Percentiles rank a stretch among this genome's conserved stretches.
Evolutionary conservation across 1,284 basidiomycete genomes (phyloP).

Genomic region (Leucoagaricus sp.): DNA sequence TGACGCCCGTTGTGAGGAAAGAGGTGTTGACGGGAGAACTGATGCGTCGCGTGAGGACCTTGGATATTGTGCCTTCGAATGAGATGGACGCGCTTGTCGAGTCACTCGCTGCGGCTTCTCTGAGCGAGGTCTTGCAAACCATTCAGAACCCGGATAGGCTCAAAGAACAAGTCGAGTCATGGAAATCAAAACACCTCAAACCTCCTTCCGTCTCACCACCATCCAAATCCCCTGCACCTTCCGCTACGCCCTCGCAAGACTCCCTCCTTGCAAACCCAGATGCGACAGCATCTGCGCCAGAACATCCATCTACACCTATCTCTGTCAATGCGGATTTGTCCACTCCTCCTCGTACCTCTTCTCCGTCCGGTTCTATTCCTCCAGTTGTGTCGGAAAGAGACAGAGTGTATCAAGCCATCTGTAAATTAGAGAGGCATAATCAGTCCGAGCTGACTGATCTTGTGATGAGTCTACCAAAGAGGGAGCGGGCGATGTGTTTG

Average conservation of each 20-base stretch:
- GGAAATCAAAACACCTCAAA: constrained; percentile 32
- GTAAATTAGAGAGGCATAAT: constrained; percentile 57
- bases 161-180: constrained; percentile 57
- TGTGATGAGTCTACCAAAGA: constrained; percentile 82
- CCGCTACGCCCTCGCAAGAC: constrained; percentile 64
- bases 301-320: constrained; percentile 80
- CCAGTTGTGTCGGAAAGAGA: constrained; percentile 69
- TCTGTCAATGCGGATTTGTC: constrained; percentile 71
- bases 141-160: constrained; percentile 73
- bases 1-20: constrained; percentile 82
- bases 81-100: constrained; percentile 71
- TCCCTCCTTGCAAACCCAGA: constrained; percentile 60
- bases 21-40: constrained; percentile 84
- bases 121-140: constrained; percentile 74
- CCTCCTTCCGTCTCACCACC: constrained; percentile 30
- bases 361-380: constrained; percentile 74
- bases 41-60: constrained; percentile 66
- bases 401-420: constrained; percentile 69
- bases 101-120: constrained; percentile 62
- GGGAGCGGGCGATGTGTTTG: constrained; percentile 86
- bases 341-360: constrained; percentile 79
- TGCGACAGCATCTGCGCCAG: constrained; percentile 78
- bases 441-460: constrained; percentile 73
- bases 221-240: constrained; percentile 36
- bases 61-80: constrained; percentile 48